Evolutionary conservation across 2,329 filamentous ascomycete genomes (phyloP).

Genomic region (Chaetomiaceae sp.): DNA sequence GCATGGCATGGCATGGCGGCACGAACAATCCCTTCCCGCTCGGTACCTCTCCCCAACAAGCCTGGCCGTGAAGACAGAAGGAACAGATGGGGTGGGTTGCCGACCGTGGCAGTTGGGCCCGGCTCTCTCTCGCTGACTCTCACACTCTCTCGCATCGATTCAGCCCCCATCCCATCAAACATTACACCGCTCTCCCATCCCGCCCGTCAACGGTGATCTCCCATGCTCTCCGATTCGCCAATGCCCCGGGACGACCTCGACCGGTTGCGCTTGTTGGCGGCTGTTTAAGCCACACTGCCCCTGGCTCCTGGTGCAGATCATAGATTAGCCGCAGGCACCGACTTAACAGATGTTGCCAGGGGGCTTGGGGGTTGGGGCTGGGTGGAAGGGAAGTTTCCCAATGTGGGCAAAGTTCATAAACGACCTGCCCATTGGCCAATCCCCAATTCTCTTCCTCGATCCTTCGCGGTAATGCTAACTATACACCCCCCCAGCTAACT

Average conservation of each 20-base stretch:
- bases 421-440: conserved; percentile 3
- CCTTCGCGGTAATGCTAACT: too few relatives aligned
- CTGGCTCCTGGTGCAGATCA: background rate
- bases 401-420: conserved; percentile 9
- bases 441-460: too few relatives aligned
- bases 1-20: too few relatives aligned
- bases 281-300: conserved; percentile 8
- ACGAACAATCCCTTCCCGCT: conserved; percentile 5
- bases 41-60: background rate
- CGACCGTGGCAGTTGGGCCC: background rate
- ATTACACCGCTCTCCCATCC: too few relatives aligned
- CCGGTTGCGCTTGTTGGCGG: conserved; percentile 13
- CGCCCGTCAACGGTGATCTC: too few relatives aligned
- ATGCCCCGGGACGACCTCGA: background rate
- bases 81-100: too few relatives aligned
- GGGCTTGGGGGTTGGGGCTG: too few relatives aligned
- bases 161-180: background rate
- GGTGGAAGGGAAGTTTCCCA: background rate
- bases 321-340: conserved; percentile 17
- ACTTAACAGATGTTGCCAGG: conserved; percentile 9
- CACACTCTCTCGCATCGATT: background rate
- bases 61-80: background rate
- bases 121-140: background rate
- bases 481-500: background rate
- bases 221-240: conserved; percentile 6